A percentile compares a stretch with the other conserved stretches of the same genome.
Evolutionary conservation across 345 rosid genomes (phyloP).

Genomic region (Carallia brachiata): DNA sequence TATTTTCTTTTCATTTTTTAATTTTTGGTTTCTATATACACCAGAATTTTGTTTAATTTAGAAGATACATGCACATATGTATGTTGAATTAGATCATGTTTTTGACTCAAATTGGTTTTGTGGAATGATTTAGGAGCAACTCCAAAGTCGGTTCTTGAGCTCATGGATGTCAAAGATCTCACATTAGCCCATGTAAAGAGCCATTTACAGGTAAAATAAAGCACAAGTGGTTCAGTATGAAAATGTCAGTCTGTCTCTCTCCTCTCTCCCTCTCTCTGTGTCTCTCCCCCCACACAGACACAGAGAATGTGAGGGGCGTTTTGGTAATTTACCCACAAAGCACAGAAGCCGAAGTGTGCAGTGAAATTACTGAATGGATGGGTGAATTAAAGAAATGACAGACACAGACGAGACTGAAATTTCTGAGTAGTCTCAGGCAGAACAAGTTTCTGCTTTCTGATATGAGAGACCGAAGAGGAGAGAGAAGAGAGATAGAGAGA

Average conservation of each 20-base stretch:
- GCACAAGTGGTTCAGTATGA: too few relatives aligned
- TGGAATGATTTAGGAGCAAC: constrained; percentile 62
- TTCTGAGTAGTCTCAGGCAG: constrained; percentile 31
- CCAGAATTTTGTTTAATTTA: not conserved
- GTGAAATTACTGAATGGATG: constrained; percentile 13
- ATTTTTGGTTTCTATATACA: constrained; percentile 1
- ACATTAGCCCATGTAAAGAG: constrained; percentile 89
- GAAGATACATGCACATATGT: too few relatives aligned
- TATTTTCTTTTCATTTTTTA: constrained; percentile 6
- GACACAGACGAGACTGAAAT: constrained; percentile 35
- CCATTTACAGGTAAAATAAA: constrained; percentile 75
- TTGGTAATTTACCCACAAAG: constrained; percentile 15
- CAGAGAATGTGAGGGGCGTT: not conserved
- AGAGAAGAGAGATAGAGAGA: not conserved
- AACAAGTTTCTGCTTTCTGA: constrained; percentile 34
- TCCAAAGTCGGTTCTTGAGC: constrained; percentile 86
- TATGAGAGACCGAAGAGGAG: constrained; percentile 17
- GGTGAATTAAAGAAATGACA: constrained; percentile 32
- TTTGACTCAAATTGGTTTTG: not conserved
- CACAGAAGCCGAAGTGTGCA: constrained; percentile 40
- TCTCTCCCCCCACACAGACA: not conserved
- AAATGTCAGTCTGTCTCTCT: not conserved
- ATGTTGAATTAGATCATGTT: not conserved
- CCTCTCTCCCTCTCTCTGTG: too few relatives aligned
- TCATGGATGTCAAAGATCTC: constrained; percentile 89